Percentiles rank a stretch among this genome's conserved stretches.
Conservation (phyloP, 306 rosid genomes). For the Lathyrus sativus region DNA sequence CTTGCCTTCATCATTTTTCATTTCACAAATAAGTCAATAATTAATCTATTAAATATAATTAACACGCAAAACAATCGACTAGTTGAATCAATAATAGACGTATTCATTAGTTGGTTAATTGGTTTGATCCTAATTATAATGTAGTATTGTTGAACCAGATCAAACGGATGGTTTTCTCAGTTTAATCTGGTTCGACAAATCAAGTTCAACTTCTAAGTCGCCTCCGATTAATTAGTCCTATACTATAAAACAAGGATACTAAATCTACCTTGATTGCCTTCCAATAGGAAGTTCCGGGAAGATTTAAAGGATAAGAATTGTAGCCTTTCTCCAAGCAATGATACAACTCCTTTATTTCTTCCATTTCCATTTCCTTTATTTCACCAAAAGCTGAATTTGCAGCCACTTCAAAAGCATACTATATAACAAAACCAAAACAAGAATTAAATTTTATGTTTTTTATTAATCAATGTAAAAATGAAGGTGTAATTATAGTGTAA, state of each 20-base stretch:
- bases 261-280: slow-evolving; percentile 70
- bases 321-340: slow-evolving; percentile 78
- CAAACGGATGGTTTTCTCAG: neutral
- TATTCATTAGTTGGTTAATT: neutral
- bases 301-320: slow-evolving; percentile 75
- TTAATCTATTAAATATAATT: neutral
- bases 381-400: slow-evolving; percentile 74
- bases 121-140: neutral
- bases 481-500: slow-evolving; percentile 5
- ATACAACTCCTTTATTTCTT: slow-evolving; percentile 65
- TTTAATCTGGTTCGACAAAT: neutral
- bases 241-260: neutral
- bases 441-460: too few species aligned
- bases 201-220: neutral
- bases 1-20: slow-evolving; percentile 59
- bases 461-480: neutral
- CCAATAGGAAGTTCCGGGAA: slow-evolving; percentile 74
- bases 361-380: slow-evolving; percentile 57
- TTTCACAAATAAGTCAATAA: neutral
- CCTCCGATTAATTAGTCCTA: neutral
- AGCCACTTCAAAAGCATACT: slow-evolving; percentile 94
- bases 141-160: neutral
- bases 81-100: neutral
- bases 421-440: neutral
- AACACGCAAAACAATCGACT: neutral